A percentile compares a stretch with the other conserved stretches of the same genome.
Evolutionary conservation across 2,329 filamentous ascomycete genomes (phyloP).

Genomic region (Aspergillus phoenicis): DNA sequence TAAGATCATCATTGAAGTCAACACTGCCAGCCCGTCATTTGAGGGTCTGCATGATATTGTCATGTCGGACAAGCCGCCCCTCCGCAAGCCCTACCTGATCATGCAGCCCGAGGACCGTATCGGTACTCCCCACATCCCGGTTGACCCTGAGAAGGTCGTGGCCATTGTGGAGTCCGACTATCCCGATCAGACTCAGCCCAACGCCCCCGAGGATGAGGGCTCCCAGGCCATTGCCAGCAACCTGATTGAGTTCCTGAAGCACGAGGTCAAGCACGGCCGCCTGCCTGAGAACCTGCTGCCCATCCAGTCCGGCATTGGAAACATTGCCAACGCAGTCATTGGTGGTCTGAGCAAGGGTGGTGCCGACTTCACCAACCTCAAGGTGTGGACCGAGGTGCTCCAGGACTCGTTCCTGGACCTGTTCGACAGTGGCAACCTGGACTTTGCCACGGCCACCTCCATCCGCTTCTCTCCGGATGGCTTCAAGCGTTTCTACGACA

Average conservation of each 20-base stretch:
- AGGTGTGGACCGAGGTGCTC: conserved; percentile 91
- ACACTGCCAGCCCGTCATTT: conserved; percentile 81
- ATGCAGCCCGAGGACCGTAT: conserved; percentile 86
- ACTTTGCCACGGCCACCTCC: conserved; percentile 87
- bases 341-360: conserved; percentile 72
- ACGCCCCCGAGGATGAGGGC: conserved; percentile 72
- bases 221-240: conserved; percentile 75
- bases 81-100: conserved; percentile 81
- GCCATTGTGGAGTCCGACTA: conserved; percentile 85
- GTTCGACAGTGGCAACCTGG: conserved; percentile 82
- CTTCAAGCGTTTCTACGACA: conserved; percentile 87
- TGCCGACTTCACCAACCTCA: conserved; percentile 82
- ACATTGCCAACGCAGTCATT: conserved; percentile 90
- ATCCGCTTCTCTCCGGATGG: conserved; percentile 90
- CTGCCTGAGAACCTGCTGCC: conserved; percentile 77
- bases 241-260: conserved; percentile 82
- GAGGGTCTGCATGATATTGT: conserved; percentile 90
- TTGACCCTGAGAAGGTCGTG: conserved; percentile 82
- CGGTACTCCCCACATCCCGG: conserved; percentile 76
- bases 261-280: conserved; percentile 77
- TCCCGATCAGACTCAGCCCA: conserved; percentile 73
- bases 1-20: conserved; percentile 91
- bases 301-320: conserved; percentile 85
- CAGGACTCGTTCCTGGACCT: conserved; percentile 93
- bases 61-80: conserved; percentile 79